These are phyloP conservation scores for bread wheat (Triticum aestivum) DNA, from an alignment of 176 grass and related monocot genomes.

Conservation along the genomic window DNA sequence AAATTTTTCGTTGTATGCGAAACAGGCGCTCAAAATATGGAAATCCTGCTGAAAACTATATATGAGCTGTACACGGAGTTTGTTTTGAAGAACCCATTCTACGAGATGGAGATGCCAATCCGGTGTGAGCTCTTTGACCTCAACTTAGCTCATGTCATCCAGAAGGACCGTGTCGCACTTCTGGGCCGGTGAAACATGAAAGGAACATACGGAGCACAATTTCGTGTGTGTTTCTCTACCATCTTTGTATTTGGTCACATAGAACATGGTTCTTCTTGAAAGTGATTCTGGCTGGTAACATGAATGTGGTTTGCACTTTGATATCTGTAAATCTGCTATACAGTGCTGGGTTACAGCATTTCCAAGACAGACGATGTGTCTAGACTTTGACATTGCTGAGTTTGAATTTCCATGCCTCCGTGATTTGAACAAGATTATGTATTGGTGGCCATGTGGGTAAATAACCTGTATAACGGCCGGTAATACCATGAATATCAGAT, in stretches of 20 bases:
- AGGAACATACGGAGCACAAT: not conserved
- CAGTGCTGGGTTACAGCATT: not conserved
- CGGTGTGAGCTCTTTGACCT: conserved; percentile 93
- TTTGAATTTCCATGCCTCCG: not conserved
- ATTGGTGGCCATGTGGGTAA: not conserved
- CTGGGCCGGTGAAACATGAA: conserved; percentile 60
- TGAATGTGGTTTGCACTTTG: not conserved
- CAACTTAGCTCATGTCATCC: conserved; percentile 83
- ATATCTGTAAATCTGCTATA: conserved; percentile 1
- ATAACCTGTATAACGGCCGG: not conserved
- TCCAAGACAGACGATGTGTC: not conserved
- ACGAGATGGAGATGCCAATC: conserved; percentile 99
- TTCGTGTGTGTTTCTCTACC: not conserved
- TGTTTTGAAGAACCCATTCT: conserved; percentile 95
- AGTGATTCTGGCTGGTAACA: not conserved
- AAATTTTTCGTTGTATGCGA: conserved; percentile 95
- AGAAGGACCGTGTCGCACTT: conserved; percentile 79
- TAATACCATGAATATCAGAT: not conserved
- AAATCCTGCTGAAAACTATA: conserved; percentile 69
- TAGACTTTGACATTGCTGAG: not conserved
- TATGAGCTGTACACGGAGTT: conserved; percentile 93
- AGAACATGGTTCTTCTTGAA: not conserved
- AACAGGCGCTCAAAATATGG: conserved; percentile 68
- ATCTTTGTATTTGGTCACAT: not conserved
- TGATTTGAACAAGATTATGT: not conserved